phyloP scores from a whole-genome alignment of 2,329 filamentous ascomycete species.

The Clonostachys sp. region DNA sequence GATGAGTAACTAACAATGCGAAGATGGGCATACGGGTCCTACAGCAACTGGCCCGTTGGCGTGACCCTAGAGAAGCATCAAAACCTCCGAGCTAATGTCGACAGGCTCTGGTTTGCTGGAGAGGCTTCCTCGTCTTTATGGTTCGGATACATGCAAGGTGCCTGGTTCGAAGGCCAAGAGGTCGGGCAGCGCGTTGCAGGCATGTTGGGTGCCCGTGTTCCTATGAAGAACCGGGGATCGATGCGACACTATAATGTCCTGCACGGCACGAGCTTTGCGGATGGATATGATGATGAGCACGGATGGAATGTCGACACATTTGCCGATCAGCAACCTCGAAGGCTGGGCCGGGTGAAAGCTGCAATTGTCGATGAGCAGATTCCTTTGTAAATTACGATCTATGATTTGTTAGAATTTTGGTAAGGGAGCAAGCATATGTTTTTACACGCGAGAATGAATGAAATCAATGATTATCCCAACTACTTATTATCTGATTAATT shows the following conservation, averaged over 20 bases:
- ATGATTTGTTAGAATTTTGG: too few species aligned
- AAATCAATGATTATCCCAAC: too few species aligned
- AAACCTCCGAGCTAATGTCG: constrained; percentile 61
- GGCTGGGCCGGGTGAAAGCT: neutral
- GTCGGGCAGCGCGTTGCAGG: constrained; percentile 38
- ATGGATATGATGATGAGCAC: constrained; percentile 5
- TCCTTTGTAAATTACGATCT: too few species aligned
- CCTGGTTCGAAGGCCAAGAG: constrained; percentile 51
- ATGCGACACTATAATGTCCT: constrained; percentile 19
- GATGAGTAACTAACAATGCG: neutral
- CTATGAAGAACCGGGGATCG: constrained; percentile 10
- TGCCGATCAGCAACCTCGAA: neutral
- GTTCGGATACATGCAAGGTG: constrained; percentile 62
- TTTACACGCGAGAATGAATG: too few species aligned
- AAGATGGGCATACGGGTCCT: constrained; percentile 51
- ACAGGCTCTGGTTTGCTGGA: constrained; percentile 59
- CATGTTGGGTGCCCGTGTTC: constrained; percentile 13
- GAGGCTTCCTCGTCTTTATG: constrained; percentile 60
- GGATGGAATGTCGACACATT: constrained; percentile 2
- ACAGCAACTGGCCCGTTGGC: constrained; percentile 63
- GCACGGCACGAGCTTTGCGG: constrained; percentile 17
- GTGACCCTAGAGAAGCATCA: constrained; percentile 62
- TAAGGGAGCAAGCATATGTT: too few species aligned
- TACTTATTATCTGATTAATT: too few species aligned
- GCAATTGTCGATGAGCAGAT: too few species aligned